A percentile compares a stretch with the other conserved stretches of the same genome.
Evolutionary conservation across 768 basidiomycete genomes (phyloP).

Genomic region (Calocybe indica): DNA sequence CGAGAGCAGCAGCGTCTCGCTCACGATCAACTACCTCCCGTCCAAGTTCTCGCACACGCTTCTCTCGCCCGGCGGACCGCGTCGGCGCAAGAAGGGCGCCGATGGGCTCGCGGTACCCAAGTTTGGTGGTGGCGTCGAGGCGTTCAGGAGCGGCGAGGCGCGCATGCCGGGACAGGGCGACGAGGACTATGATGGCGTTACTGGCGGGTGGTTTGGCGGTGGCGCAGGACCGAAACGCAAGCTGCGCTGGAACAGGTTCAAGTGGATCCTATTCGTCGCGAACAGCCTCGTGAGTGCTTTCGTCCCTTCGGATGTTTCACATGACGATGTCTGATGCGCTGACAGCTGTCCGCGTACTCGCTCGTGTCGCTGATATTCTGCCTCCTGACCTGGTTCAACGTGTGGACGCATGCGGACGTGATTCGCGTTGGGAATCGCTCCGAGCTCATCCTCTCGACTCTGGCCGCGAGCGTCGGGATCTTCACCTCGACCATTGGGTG

Average conservation of each 20-base stretch:
- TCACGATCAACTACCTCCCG: conserved; percentile 68
- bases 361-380: conserved; percentile 56
- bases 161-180: conserved; percentile 47
- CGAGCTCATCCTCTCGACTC: conserved; percentile 67
- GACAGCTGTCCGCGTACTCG: conserved; percentile 49
- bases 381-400: conserved; percentile 74
- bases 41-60: conserved; percentile 56
- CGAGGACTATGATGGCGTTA: conserved; percentile 48
- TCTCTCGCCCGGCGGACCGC: conserved; percentile 34
- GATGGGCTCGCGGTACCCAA: conserved; percentile 36
- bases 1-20: conserved; percentile 21
- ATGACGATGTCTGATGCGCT: background rate
- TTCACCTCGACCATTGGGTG: conserved; percentile 70
- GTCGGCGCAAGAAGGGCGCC: conserved; percentile 26
- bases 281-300: conserved; percentile 38
- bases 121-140: conserved; percentile 67
- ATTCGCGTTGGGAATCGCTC: conserved; percentile 62
- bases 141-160: conserved; percentile 46
- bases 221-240: conserved; percentile 27
- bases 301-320: background rate
- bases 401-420: conserved; percentile 64
- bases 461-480: conserved; percentile 53
- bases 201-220: conserved; percentile 36
- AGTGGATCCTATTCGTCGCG: conserved; percentile 64
- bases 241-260: conserved; percentile 79